A percentile compares a stretch with the other conserved stretches of the same genome.
These are phyloP conservation scores for Auricularia cornea DNA, from an alignment of 768 basidiomycete species.

Conservation along the genomic window DNA sequence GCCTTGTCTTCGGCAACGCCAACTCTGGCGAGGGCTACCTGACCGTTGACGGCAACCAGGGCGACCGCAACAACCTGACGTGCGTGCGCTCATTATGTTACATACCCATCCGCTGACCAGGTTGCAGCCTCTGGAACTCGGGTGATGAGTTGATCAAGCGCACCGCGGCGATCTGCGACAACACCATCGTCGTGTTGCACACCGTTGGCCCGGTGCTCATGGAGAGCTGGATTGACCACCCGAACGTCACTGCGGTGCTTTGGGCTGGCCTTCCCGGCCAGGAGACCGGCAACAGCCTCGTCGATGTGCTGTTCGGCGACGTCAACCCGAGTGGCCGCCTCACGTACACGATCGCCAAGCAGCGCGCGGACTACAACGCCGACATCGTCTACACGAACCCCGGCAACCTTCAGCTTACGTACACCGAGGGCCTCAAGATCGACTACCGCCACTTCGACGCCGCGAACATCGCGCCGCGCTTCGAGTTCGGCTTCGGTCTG, in stretches of 20 bases:
- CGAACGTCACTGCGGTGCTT: slow-evolving; percentile 57
- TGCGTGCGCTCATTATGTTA: background rate
- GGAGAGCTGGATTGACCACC: slow-evolving; percentile 64
- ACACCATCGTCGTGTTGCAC: slow-evolving; percentile 63
- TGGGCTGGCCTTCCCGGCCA: slow-evolving; percentile 65
- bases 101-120: slow-evolving; percentile 32
- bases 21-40: slow-evolving; percentile 84
- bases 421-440: slow-evolving; percentile 38
- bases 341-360: slow-evolving; percentile 71
- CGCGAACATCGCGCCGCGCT: slow-evolving; percentile 32
- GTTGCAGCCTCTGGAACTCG: slow-evolving; percentile 60
- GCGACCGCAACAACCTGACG: slow-evolving; percentile 40
- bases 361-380: slow-evolving; percentile 47
- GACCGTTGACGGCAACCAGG: slow-evolving; percentile 69
- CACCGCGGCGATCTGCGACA: slow-evolving; percentile 56
- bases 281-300: slow-evolving; percentile 64
- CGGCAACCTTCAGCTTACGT: slow-evolving; percentile 43
- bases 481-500: slow-evolving; percentile 85
- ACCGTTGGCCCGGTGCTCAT: slow-evolving; percentile 50
- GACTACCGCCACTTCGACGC: slow-evolving; percentile 56
- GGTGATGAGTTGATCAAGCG: slow-evolving; percentile 59
- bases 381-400: slow-evolving; percentile 26
- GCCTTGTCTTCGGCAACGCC: slow-evolving; percentile 72
- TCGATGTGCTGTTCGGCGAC: slow-evolving; percentile 61
- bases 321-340: slow-evolving; percentile 62